phyloP scores from a whole-genome alignment of 1,284 basidiomycete genomes.

The Paramarasmius palmivorus region DNA sequence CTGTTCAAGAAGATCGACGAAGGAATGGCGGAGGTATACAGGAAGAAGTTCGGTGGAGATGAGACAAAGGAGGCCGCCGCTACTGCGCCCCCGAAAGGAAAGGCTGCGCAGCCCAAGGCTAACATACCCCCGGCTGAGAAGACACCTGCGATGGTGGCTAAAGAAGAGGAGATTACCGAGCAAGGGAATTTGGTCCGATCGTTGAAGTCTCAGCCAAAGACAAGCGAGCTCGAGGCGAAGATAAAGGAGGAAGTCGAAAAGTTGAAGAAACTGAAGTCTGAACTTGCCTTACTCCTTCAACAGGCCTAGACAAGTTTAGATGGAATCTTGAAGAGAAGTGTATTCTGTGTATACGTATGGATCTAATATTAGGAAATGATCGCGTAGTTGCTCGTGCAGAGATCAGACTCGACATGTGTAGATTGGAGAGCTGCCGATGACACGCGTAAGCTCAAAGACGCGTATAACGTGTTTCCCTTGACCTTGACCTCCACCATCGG shows the following conservation, averaged over 20 bases:
- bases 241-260: constrained; percentile 57
- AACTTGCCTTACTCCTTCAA: constrained; percentile 28
- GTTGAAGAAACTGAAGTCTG: constrained; percentile 50
- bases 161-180: constrained; percentile 71
- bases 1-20: constrained; percentile 95
- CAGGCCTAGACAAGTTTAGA: no score
- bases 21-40: constrained; percentile 85
- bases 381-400: no score
- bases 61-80: constrained; percentile 37
- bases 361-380: no score
- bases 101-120: constrained; percentile 33
- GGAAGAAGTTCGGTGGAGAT: constrained; percentile 77
- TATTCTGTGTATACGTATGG: no score
- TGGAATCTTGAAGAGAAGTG: no score
- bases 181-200: constrained; percentile 74
- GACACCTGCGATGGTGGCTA: constrained; percentile 60
- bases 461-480: no score
- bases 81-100: constrained; percentile 25
- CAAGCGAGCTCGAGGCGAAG: constrained; percentile 64
- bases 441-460: no score
- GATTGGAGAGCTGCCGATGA: no score
- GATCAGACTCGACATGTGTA: no score
- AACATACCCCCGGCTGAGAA: constrained; percentile 52
- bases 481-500: no score
- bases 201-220: constrained; percentile 71